Percentiles rank a stretch among this genome's conserved stretches.
Conservation (phyloP, 164 flowering plant species). For the Annona squamosa region DNA sequence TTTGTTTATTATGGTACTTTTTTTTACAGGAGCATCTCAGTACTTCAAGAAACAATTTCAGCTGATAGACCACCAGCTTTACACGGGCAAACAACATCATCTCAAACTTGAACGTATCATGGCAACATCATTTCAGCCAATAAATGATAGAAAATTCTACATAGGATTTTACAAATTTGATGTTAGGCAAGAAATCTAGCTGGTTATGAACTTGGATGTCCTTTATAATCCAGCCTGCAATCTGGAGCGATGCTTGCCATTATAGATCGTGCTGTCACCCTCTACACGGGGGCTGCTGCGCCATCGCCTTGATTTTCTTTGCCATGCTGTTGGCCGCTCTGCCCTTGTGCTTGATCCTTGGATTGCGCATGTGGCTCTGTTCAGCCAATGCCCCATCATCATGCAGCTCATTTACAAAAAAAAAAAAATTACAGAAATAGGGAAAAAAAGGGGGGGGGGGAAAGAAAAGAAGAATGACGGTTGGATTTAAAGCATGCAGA, state of each 20-base stretch:
- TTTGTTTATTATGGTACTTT: conserved; percentile 4
- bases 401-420: neutral
- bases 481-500: neutral
- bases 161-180: conserved; percentile 10
- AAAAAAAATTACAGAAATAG: neutral
- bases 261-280: conserved; percentile 10
- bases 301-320: conserved; percentile 12
- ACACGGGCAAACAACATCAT: neutral
- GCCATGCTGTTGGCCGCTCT: conserved; percentile 17
- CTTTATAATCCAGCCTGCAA: conserved; percentile 21
- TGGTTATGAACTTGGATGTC: conserved; percentile 5
- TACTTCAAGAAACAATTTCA: conserved; percentile 1
- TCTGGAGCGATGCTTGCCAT: conserved; percentile 16
- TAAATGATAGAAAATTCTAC: conserved; percentile 1
- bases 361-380: conserved; percentile 35
- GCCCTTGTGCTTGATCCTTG: conserved; percentile 29
- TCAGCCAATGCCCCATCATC: neutral
- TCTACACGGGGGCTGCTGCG: conserved; percentile 7
- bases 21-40: conserved; percentile 19
- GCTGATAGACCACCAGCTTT: neutral
- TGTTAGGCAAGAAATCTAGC: neutral
- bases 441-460: neutral
- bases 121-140: neutral
- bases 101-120: neutral
- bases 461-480: neutral